Evolutionary conservation across 495 filamentous ascomycete species (phyloP).

Genomic region (Astrothelium macrocarpum): DNA sequence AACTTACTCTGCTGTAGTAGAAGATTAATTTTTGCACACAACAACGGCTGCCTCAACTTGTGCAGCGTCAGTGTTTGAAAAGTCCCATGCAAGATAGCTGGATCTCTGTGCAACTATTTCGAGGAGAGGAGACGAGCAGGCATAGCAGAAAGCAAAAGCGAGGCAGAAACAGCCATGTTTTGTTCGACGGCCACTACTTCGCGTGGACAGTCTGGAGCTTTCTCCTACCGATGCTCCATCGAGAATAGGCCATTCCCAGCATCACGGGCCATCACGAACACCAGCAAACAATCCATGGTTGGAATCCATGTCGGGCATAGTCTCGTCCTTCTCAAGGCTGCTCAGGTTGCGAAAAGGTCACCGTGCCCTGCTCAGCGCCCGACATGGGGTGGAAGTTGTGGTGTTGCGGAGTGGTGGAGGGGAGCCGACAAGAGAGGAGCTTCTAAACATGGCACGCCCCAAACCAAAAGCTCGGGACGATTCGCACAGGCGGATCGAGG

Average conservation of each 20-base stretch:
- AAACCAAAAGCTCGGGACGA: not conserved
- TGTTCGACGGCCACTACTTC: slow-evolving; percentile 4
- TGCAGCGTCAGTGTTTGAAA: not conserved
- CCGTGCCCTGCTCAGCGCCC: not conserved
- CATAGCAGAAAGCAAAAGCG: not conserved
- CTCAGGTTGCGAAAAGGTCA: not conserved
- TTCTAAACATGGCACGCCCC: slow-evolving; percentile 2
- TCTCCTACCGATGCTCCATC: not conserved
- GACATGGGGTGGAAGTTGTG: not conserved
- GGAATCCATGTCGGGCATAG: not conserved
- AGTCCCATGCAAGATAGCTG: not conserved
- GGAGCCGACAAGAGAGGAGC: slow-evolving; percentile 4
- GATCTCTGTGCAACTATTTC: not conserved
- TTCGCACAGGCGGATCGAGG: not conserved
- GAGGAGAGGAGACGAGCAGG: not conserved
- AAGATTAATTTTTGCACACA: not conserved
- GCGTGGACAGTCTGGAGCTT: slow-evolving; percentile 5
- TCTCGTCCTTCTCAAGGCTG: not conserved
- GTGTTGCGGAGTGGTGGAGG: not conserved
- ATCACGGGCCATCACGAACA: not conserved
- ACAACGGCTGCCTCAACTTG: not conserved
- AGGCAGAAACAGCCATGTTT: slow-evolving; percentile 2
- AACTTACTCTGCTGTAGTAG: not conserved
- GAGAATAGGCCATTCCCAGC: not conserved
- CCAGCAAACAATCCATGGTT: not conserved